These are phyloP conservation scores for Protea cynaroides DNA, from an alignment of 164 flowering plant genomes.

Conservation along the genomic window DNA sequence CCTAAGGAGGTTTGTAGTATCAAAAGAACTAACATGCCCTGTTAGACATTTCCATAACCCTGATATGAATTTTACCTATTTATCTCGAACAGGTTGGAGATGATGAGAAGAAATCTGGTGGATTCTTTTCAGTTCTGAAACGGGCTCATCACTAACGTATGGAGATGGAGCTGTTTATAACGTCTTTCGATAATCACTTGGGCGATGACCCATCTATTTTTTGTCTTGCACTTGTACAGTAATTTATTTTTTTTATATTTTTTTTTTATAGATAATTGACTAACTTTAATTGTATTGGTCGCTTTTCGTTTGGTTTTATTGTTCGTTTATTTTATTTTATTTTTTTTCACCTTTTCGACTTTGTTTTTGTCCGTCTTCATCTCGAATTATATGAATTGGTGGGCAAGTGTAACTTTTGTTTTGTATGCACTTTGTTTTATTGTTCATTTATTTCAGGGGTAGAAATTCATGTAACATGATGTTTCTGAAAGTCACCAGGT, in stretches of 20 bases:
- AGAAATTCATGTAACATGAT: too few relatives aligned
- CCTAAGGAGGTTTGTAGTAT: slow-evolving; percentile 48
- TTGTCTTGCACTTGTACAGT: slow-evolving; percentile 23
- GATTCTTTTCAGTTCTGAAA: slow-evolving; percentile 44
- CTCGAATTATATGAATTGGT: too few relatives aligned
- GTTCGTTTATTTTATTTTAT: background rate
- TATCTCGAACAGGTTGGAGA: slow-evolving; percentile 38
- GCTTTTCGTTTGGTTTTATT: background rate
- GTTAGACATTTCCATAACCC: background rate
- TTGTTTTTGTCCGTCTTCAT: background rate
- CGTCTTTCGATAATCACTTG: slow-evolving; percentile 2
- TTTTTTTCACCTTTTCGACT: background rate
- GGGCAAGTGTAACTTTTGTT: too few relatives aligned
- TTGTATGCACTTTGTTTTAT: too few relatives aligned
- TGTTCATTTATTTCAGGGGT: too few relatives aligned
- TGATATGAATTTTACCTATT: background rate
- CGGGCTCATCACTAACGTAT: slow-evolving; percentile 32
- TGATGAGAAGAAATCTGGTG: slow-evolving; percentile 43
- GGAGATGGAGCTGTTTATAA: slow-evolving; percentile 12
- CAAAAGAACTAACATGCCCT: background rate
- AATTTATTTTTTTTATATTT: slow-evolving; percentile 7
- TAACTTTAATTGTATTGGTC: too few relatives aligned
- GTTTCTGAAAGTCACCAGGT: too few relatives aligned
- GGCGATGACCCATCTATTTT: slow-evolving; percentile 7
- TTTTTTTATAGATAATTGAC: background rate